phyloP scores from a whole-genome alignment of 2,329 filamentous ascomycete genomes.

The Pseudogymnoascus sp. region DNA sequence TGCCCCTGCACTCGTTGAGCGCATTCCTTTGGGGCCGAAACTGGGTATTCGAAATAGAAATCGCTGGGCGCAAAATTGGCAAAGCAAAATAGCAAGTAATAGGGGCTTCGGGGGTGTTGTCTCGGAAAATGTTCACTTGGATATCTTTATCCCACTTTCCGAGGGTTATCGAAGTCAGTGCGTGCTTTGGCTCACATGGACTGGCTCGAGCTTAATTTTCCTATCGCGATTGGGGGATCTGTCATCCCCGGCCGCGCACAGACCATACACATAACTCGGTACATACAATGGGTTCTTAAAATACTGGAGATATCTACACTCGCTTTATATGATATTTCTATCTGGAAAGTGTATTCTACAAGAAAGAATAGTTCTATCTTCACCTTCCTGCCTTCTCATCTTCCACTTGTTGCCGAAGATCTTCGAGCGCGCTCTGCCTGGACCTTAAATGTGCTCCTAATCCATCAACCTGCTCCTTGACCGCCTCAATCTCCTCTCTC shows the following conservation, averaged over 20 bases:
- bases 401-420: constrained; percentile 76
- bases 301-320: neutral
- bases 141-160: constrained; percentile 5
- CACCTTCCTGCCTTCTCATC: constrained; percentile 64
- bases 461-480: constrained; percentile 92
- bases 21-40: neutral
- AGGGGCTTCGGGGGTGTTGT: neutral
- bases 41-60: neutral
- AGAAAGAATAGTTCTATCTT: neutral
- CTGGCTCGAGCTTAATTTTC: constrained; percentile 5
- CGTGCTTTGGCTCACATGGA: constrained; percentile 6
- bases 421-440: constrained; percentile 68
- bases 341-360: neutral
- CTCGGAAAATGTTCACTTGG: constrained; percentile 5
- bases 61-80: neutral
- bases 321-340: constrained; percentile 3
- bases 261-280: neutral
- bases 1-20: neutral
- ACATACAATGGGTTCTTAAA: neutral
- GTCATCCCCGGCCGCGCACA: neutral
- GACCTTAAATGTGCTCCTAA: constrained; percentile 75
- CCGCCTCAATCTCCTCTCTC: constrained; percentile 76
- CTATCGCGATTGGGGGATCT: constrained; percentile 11
- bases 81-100: neutral
- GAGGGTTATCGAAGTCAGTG: constrained; percentile 8